Evolutionary conservation across 176 grass and related monocot genomes (phyloP).

Genomic region (Cenchrus purpureus): DNA sequence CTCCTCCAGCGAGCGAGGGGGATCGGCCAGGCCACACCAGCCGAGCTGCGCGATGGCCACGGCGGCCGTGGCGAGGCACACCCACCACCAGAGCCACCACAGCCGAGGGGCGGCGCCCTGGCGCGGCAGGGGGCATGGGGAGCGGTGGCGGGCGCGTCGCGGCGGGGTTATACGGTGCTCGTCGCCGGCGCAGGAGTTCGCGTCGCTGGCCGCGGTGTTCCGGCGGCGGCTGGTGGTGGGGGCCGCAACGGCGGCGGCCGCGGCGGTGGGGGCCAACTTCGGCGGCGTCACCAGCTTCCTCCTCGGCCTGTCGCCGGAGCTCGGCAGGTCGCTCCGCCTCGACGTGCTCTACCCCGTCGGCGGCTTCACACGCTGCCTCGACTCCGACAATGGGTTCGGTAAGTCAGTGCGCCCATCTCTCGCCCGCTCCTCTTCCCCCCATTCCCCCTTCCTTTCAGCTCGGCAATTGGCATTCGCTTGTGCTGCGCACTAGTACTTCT

Average conservation of each 20-base stretch:
- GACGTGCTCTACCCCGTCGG: slow-evolving; percentile 92
- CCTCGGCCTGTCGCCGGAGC: slow-evolving; percentile 77
- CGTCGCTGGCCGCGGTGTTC: slow-evolving; percentile 71
- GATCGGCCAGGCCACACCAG: no score
- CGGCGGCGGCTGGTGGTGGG: slow-evolving; percentile 74
- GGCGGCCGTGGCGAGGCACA: slow-evolving; percentile 32
- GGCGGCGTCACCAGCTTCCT: slow-evolving; percentile 89
- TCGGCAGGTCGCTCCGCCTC: slow-evolving; percentile 68
- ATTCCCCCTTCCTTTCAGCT: no score
- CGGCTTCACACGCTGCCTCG: slow-evolving; percentile 85
- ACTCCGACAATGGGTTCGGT: slow-evolving; percentile 77
- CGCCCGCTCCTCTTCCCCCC: no score
- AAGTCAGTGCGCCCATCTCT: background rate
- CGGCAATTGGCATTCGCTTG: background rate
- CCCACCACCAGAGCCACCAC: background rate
- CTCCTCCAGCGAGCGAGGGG: no score
- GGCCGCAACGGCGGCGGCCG: slow-evolving; percentile 48
- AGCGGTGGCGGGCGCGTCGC: background rate
- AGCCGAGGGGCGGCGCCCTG: background rate
- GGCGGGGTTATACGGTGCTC: slow-evolving; percentile 24
- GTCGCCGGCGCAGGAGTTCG: slow-evolving; percentile 70
- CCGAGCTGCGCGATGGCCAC: slow-evolving; percentile 25
- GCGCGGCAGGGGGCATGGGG: background rate
- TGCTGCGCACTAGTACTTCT: background rate
- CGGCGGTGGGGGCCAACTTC: slow-evolving; percentile 85